These are phyloP conservation scores for Penicillium janthinellum DNA, from an alignment of 2,329 filamentous ascomycete species.

Conservation along the genomic window DNA sequence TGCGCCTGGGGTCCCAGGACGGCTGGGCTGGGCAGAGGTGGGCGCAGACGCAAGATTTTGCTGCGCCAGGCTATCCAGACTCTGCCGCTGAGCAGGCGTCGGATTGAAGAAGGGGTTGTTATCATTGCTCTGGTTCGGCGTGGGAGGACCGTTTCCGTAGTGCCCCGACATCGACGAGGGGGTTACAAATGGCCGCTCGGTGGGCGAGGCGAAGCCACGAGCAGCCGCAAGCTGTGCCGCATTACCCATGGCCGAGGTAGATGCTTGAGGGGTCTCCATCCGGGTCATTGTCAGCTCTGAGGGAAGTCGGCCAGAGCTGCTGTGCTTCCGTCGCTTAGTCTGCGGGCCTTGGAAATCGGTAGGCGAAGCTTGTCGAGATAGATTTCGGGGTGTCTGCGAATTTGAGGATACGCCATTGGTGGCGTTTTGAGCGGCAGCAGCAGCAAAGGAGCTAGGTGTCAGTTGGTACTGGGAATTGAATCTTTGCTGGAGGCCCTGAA, in stretches of 20 bases:
- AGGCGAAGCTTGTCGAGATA: conserved; percentile 76
- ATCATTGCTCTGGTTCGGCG: conserved; percentile 64
- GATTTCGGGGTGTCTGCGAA: conserved; percentile 59
- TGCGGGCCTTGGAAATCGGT: conserved; percentile 64
- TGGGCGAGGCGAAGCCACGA: conserved; percentile 39
- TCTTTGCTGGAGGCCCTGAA: conserved; percentile 60
- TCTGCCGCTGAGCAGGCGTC: conserved; percentile 59
- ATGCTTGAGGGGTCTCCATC: conserved; percentile 61
- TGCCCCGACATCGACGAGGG: conserved; percentile 46
- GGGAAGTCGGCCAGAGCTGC: conserved; percentile 68
- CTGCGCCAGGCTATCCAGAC: conserved; percentile 65
- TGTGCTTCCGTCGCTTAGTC: conserved; percentile 81
- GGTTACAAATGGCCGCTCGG: conserved; percentile 52
- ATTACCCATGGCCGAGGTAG: conserved; percentile 44
- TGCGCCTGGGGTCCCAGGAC: conserved; percentile 69
- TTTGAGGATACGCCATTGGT: conserved; percentile 44
- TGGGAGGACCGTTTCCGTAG: conserved; percentile 64
- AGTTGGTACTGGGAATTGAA: conserved; percentile 49
- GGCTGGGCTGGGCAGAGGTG: conserved; percentile 71
- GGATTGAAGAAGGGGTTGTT: conserved; percentile 60
- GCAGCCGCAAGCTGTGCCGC: conserved; percentile 46
- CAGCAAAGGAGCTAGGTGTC: conserved; percentile 42
- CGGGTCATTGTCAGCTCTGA: conserved; percentile 79
- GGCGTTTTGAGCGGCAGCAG: conserved; percentile 35
- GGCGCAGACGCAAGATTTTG: conserved; percentile 71